phyloP scores from a whole-genome alignment of 305 asterid genomes.

The Solanum hybrid region DNA sequence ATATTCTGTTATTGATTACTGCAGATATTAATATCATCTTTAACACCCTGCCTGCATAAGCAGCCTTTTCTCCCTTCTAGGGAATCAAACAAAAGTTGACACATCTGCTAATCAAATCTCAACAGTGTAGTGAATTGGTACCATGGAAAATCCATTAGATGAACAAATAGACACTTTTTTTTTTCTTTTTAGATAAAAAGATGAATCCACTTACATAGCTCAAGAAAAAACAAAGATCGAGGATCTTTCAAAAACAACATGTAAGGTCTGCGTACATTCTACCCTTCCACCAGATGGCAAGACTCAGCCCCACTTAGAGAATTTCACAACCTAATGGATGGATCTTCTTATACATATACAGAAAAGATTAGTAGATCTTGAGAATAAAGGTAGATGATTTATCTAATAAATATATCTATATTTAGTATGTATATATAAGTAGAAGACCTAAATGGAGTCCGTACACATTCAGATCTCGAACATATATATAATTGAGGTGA shows the following conservation, averaged over 20 bases:
- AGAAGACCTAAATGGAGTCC: background rate
- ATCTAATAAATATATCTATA: background rate
- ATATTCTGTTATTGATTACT: background rate
- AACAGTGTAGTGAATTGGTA: slow-evolving; percentile 11
- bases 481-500: background rate
- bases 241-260: background rate
- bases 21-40: background rate
- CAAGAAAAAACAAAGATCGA: background rate
- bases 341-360: background rate
- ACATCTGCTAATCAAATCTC: slow-evolving; percentile 18
- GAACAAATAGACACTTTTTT: background rate
- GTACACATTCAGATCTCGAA: background rate
- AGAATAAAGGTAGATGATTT: background rate
- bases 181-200: background rate
- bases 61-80: background rate
- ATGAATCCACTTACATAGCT: background rate
- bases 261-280: too few species aligned
- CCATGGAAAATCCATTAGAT: background rate
- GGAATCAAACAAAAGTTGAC: background rate
- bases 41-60: background rate
- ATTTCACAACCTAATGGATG: background rate
- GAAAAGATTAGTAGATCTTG: background rate
- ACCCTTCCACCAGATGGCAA: background rate
- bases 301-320: background rate
- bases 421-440: background rate